Evolutionary conservation across 2,329 filamentous ascomycete genomes (phyloP).

Genomic region (Karstenula rhodostoma): DNA sequence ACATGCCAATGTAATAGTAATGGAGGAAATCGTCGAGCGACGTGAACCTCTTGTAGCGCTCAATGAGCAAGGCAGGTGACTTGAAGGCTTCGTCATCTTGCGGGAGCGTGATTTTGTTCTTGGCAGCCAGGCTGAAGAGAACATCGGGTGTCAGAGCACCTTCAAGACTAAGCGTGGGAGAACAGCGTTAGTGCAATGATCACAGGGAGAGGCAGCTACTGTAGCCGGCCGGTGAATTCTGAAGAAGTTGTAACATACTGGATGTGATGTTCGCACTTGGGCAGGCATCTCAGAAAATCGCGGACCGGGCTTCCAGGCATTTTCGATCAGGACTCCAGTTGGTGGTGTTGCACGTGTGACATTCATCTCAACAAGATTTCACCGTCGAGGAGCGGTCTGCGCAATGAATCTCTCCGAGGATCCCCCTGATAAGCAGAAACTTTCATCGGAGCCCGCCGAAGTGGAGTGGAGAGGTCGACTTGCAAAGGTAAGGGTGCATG

Average conservation of each 20-base stretch:
- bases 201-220: not conserved
- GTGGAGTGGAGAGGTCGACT: conserved; percentile 1
- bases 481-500: conserved; percentile 8
- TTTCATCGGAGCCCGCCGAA: conserved; percentile 10
- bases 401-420: not conserved
- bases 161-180: conserved; percentile 60
- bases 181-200: not conserved
- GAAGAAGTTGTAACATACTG: conserved; percentile 52
- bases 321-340: conserved; percentile 2
- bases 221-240: not conserved
- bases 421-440: conserved; percentile 6
- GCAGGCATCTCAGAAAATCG: conserved; percentile 63
- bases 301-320: conserved; percentile 8
- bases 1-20: conserved; percentile 82
- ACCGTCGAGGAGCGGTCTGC: not conserved
- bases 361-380: not conserved
- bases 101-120: conserved; percentile 70
- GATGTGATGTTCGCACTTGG: conserved; percentile 84
- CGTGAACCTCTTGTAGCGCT: conserved; percentile 72
- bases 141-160: conserved; percentile 75
- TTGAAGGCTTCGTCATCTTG: conserved; percentile 68
- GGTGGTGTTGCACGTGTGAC: not conserved
- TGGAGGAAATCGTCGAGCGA: conserved; percentile 79
- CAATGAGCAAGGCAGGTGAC: conserved; percentile 65
- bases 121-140: conserved; percentile 72